Evolutionary conservation across 352 stramenopile genomes (phyloP).

Genomic region (Phytophthora sansomeana): DNA sequence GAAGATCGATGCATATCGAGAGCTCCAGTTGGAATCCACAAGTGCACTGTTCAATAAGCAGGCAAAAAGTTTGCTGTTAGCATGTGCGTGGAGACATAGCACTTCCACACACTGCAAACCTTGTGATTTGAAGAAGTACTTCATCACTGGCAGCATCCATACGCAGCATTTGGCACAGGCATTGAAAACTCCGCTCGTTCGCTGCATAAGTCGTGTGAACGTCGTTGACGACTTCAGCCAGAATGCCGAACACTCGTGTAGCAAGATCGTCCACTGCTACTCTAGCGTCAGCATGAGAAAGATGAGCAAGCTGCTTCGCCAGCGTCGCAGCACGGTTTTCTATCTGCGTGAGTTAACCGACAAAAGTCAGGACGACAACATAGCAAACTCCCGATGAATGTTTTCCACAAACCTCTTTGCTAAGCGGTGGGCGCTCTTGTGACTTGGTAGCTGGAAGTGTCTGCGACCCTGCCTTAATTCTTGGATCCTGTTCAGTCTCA

Average conservation of each 20-base stretch:
- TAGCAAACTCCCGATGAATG: not conserved
- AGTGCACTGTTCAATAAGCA: conserved; percentile 40
- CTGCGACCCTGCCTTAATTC: not conserved
- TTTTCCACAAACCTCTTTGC: conserved; percentile 36
- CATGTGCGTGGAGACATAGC: not conserved
- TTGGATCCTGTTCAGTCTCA: conserved; percentile 14
- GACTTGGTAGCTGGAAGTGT: not conserved
- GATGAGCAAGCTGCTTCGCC: conserved; percentile 55
- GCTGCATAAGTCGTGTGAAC: conserved; percentile 60
- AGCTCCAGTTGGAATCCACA: conserved; percentile 76
- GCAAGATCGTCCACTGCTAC: conserved; percentile 37
- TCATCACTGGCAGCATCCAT: conserved; percentile 64
- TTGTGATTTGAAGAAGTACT: conserved; percentile 64
- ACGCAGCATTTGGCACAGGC: conserved; percentile 55
- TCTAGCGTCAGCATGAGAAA: conserved; percentile 44
- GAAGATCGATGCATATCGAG: conserved; percentile 69
- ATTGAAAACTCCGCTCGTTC: conserved; percentile 61
- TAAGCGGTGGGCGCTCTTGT: conserved; percentile 31
- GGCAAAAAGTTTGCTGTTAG: not conserved
- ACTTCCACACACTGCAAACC: conserved; percentile 25
- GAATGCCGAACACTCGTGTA: conserved; percentile 41
- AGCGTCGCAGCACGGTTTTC: conserved; percentile 51
- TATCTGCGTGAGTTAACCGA: conserved; percentile 31
- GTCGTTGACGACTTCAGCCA: conserved; percentile 71
- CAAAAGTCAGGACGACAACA: not conserved